Percentiles rank a stretch among this genome's conserved stretches.
These are phyloP conservation scores for Podosphaera aphanis DNA, from an alignment of 2,329 filamentous ascomycete genomes.

Conservation along the genomic window DNA sequence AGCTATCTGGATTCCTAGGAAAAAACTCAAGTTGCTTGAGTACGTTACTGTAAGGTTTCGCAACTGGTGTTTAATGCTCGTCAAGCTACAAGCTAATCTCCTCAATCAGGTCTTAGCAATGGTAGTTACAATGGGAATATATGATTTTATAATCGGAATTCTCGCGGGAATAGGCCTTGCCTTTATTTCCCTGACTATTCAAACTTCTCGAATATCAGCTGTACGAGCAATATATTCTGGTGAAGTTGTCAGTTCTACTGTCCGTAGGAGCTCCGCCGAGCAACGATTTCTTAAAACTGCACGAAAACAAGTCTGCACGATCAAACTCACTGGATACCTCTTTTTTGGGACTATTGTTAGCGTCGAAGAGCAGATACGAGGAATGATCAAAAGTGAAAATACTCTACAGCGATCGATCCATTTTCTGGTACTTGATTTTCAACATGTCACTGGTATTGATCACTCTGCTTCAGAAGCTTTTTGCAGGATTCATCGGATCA, in stretches of 20 bases:
- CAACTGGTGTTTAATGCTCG: neutral
- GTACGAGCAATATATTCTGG: conserved; percentile 81
- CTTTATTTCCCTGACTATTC: conserved; percentile 74
- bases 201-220: conserved; percentile 73
- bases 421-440: conserved; percentile 73
- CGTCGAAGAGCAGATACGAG: conserved; percentile 71
- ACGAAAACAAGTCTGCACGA: conserved; percentile 68
- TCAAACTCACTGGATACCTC: conserved; percentile 83
- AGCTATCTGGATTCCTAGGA: conserved; percentile 69
- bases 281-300: conserved; percentile 68
- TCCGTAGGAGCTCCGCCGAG: conserved; percentile 73
- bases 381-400: conserved; percentile 57
- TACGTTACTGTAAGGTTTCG: conserved; percentile 48
- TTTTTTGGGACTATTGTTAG: conserved; percentile 97
- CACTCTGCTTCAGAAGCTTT: conserved; percentile 94
- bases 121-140: conserved; percentile 83
- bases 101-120: conserved; percentile 47
- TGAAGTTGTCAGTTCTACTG: conserved; percentile 72
- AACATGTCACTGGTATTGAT: conserved; percentile 75
- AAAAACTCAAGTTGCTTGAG: conserved; percentile 66
- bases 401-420: conserved; percentile 62
- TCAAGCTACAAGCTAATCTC: conserved; percentile 4
- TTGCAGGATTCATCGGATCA: conserved; percentile 67
- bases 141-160: conserved; percentile 91
- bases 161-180: conserved; percentile 77